Evolutionary conservation across 129 eudicot species (phyloP).

Genomic region (Saussurea involucrata): DNA sequence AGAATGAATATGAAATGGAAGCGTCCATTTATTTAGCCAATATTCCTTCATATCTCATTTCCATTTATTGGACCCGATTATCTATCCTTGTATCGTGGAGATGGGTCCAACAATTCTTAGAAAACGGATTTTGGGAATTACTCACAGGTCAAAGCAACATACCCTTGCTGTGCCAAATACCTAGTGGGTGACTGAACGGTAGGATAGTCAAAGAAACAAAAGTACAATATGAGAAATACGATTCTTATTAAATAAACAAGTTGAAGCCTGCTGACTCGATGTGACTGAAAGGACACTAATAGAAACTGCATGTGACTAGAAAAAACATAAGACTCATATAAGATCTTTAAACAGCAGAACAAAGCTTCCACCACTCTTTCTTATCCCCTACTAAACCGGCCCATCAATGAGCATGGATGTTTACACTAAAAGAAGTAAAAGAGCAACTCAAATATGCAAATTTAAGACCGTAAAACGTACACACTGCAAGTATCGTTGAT

Average conservation of each 20-base stretch:
- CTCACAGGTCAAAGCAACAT: neutral
- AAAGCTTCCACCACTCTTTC: neutral
- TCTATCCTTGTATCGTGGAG: neutral
- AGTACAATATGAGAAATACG: neutral
- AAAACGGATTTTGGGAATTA: neutral
- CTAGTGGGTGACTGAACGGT: neutral
- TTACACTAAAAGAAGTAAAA: neutral
- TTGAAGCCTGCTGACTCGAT: neutral
- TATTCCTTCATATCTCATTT: neutral
- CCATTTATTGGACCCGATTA: neutral
- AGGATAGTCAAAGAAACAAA: neutral
- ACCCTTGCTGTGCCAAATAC: neutral
- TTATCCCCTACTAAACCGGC: neutral
- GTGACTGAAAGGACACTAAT: neutral
- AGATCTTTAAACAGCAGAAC: neutral
- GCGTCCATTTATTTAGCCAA: neutral
- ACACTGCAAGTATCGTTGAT: slow-evolving; percentile 76
- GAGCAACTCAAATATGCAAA: neutral
- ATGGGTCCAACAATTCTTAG: neutral
- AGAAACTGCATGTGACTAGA: neutral
- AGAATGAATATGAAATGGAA: neutral
- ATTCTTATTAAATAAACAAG: neutral
- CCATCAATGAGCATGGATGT: neutral
- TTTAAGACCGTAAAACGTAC: slow-evolving; percentile 39
- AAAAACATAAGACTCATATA: neutral